Evolutionary conservation across 2,329 filamentous ascomycete genomes (phyloP).

Genomic region (Fusarium torulosum): DNA sequence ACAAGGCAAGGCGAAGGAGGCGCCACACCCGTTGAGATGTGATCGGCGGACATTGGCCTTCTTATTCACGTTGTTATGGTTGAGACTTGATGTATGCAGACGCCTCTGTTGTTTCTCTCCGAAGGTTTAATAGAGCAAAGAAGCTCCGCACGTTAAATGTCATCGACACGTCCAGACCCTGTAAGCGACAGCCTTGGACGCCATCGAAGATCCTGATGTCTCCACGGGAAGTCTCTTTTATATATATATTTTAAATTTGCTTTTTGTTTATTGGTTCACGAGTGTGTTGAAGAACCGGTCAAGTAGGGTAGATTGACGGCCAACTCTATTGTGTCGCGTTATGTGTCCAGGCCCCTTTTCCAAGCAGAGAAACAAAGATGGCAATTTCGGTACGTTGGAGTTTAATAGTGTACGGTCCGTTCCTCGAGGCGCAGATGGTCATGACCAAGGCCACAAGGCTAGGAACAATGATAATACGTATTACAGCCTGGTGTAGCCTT

Average conservation of each 20-base stretch:
- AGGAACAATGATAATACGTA: slow-evolving; percentile 3
- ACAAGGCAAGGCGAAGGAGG: slow-evolving; percentile 35
- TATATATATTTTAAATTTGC: too few relatives aligned
- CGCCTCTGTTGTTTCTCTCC: neutral
- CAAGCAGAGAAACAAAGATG: slow-evolving; percentile 17
- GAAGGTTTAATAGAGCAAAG: neutral
- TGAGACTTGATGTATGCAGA: neutral
- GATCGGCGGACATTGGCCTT: slow-evolving; percentile 19
- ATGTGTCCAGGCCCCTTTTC: neutral
- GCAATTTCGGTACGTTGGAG: neutral
- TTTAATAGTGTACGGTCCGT: slow-evolving; percentile 21
- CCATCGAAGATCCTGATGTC: slow-evolving; percentile 24
- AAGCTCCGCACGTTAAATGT: slow-evolving; percentile 3
- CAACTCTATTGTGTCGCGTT: neutral
- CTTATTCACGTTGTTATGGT: neutral
- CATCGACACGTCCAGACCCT: slow-evolving; percentile 1
- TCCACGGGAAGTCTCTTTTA: slow-evolving; percentile 10
- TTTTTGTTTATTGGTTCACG: slow-evolving; percentile 14
- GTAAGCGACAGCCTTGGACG: slow-evolving; percentile 34
- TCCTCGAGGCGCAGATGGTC: slow-evolving; percentile 18
- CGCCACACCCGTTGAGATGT: slow-evolving; percentile 43
- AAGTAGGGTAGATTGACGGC: neutral
- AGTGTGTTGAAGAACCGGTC: neutral
- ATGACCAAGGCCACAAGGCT: neutral
- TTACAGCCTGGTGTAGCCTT: slow-evolving; percentile 5